Conservation (phyloP, 148 eudicot genomes). For the Dianthus caryophyllus region DNA sequence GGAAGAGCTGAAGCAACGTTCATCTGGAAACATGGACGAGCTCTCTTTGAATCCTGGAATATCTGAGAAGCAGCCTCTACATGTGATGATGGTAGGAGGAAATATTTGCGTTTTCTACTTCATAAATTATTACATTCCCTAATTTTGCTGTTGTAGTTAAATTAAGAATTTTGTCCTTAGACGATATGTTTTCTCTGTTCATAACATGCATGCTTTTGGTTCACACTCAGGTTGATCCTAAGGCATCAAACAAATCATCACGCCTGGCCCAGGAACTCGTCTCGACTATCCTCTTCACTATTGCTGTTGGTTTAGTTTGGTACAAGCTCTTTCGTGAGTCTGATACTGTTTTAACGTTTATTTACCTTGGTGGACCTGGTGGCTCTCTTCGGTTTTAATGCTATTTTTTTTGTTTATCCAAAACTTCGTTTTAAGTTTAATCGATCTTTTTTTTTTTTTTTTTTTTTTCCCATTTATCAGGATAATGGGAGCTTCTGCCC, state of each 20-base stretch:
- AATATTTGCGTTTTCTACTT: no score
- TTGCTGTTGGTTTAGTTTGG: conserved; percentile 77
- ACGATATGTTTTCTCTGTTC: background rate
- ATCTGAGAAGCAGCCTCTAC: conserved; percentile 95
- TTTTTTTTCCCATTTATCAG: conserved; percentile 37
- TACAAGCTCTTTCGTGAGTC: conserved; percentile 38
- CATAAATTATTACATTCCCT: background rate
- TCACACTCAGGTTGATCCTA: conserved; percentile 69
- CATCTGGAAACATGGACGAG: conserved; percentile 74
- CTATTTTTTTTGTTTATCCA: background rate
- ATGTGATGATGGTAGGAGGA: conserved; percentile 87
- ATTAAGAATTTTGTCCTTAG: background rate
- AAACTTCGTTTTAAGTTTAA: background rate
- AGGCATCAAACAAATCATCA: conserved; percentile 56
- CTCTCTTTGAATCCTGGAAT: conserved; percentile 68
- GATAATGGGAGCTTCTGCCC: conserved; percentile 80
- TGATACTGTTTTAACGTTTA: conserved; percentile 12
- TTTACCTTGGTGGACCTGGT: background rate
- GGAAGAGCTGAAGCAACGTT: conserved; percentile 88
- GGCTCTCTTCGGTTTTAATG: background rate
- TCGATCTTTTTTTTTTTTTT: conserved; percentile 13
- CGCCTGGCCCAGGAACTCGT: conserved; percentile 75
- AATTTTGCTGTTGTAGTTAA: background rate
- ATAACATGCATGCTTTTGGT: conserved; percentile 1
- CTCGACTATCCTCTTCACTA: conserved; percentile 63